phyloP scores from a whole-genome alignment of 2,329 filamentous ascomycete species.

The Alternaria triticimaculans region DNA sequence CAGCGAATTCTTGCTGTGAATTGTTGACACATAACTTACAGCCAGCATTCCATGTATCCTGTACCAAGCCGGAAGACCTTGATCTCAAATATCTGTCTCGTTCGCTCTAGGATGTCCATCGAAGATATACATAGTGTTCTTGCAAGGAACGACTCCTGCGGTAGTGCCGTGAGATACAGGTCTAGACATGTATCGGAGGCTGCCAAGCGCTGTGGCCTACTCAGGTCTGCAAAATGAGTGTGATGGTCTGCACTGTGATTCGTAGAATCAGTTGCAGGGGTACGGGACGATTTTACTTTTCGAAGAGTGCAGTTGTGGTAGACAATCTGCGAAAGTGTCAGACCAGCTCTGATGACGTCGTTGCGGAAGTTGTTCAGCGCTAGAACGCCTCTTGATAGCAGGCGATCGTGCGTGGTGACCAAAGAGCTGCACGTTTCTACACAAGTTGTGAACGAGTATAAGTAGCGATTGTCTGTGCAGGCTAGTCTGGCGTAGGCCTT shows the following conservation, averaged over 20 bases:
- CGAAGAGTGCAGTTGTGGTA: conserved; percentile 33
- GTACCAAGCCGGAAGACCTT: conserved; percentile 46
- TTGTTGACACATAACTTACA: conserved; percentile 3
- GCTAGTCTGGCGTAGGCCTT: conserved; percentile 41
- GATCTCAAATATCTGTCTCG: conserved; percentile 36
- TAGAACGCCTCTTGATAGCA: conserved; percentile 29
- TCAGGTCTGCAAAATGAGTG: conserved; percentile 8
- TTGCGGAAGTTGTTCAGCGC: conserved; percentile 37
- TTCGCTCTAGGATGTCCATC: conserved; percentile 39
- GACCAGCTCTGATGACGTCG: conserved; percentile 37
- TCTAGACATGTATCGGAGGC: conserved; percentile 2
- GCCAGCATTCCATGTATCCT: conserved; percentile 47
- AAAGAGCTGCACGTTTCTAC: conserved; percentile 39
- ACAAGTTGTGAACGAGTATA: conserved; percentile 41
- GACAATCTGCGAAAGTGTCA: conserved; percentile 35
- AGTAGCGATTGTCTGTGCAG: conserved; percentile 31
- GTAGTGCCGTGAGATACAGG: conserved; percentile 26
- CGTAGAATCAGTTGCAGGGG: background rate
- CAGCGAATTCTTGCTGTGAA: background rate
- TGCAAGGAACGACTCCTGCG: conserved; percentile 33
- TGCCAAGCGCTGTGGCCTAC: background rate
- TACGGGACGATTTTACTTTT: conserved; percentile 7
- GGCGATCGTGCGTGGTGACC: conserved; percentile 29
- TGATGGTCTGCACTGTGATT: conserved; percentile 10
- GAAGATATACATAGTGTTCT: conserved; percentile 34